Evolutionary conservation across 139 green algal species (phyloP).

Genomic region (Chlamydomonas sphaeroides): DNA sequence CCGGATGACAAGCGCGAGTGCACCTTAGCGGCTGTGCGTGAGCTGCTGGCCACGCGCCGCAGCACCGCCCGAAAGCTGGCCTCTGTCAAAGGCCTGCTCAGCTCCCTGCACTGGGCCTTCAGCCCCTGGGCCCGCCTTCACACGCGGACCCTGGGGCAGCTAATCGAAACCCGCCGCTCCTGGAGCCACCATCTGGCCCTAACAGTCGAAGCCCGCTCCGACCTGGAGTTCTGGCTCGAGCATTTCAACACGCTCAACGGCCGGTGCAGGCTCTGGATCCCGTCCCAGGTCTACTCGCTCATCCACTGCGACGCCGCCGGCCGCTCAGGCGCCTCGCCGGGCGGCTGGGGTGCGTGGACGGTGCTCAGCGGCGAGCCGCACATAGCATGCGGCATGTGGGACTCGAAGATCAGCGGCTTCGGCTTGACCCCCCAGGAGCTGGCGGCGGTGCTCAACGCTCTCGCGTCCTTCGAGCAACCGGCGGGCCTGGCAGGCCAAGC

Average conservation of each 20-base stretch:
- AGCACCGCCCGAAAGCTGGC: not conserved
- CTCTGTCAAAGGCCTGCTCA: not conserved
- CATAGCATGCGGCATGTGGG: not conserved
- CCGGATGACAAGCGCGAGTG: slow-evolving; percentile 4
- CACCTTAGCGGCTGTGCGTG: not conserved
- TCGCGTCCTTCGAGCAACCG: not conserved
- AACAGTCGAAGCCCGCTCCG: not conserved
- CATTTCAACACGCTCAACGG: slow-evolving; percentile 29
- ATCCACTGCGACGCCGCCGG: slow-evolving; percentile 36
- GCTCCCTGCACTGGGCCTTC: not conserved
- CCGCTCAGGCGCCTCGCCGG: not conserved
- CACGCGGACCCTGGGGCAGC: not conserved
- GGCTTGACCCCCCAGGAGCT: slow-evolving; percentile 26
- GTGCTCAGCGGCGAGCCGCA: not conserved
- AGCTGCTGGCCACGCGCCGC: not conserved
- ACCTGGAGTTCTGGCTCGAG: slow-evolving; percentile 8
- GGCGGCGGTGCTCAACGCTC: not conserved
- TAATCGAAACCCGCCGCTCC: not conserved
- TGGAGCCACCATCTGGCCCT: not conserved
- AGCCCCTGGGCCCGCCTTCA: not conserved
- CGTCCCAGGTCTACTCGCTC: not conserved
- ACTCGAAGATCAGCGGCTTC: not conserved
- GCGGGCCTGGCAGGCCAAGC: not conserved
- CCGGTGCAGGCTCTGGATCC: not conserved
- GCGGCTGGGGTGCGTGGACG: slow-evolving; percentile 39